These are phyloP conservation scores for Syzygium oleosum DNA, from an alignment of 345 rosid genomes.

Conservation along the genomic window DNA sequence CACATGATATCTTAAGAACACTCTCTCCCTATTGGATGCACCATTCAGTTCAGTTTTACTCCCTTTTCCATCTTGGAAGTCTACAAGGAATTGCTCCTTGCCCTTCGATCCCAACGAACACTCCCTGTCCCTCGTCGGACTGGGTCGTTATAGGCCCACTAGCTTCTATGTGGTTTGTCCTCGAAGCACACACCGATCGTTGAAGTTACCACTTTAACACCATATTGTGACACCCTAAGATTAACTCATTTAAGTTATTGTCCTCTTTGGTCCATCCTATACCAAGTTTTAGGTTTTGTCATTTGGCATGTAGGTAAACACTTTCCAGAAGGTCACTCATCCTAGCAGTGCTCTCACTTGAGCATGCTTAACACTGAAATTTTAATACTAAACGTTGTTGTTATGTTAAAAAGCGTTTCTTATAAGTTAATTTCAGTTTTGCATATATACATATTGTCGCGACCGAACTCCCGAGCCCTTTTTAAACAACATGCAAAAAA, in stretches of 20 bases:
- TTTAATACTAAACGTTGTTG: too few relatives aligned
- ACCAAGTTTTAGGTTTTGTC: neutral
- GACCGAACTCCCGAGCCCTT: too few relatives aligned
- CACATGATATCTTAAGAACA: neutral
- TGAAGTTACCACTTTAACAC: neutral
- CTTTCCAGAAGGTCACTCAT: too few relatives aligned
- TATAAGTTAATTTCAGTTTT: neutral
- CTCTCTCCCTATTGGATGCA: neutral
- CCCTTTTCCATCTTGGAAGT: neutral
- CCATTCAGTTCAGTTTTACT: neutral
- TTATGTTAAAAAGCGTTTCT: too few relatives aligned
- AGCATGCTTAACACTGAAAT: neutral
- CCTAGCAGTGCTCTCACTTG: neutral
- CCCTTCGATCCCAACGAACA: too few relatives aligned
- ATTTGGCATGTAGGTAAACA: neutral
- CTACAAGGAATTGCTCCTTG: neutral
- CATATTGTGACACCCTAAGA: too few relatives aligned
- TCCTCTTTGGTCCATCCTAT: neutral
- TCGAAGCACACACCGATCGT: neutral
- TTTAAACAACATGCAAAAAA: too few relatives aligned
- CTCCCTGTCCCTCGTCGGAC: neutral
- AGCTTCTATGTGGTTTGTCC: neutral
- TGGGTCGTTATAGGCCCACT: neutral
- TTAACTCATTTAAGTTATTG: too few relatives aligned
- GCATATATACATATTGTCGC: too few relatives aligned